These are phyloP conservation scores for Candida nitratophila DNA, from an alignment of 805 yeast genomes.

Conservation along the genomic window DNA sequence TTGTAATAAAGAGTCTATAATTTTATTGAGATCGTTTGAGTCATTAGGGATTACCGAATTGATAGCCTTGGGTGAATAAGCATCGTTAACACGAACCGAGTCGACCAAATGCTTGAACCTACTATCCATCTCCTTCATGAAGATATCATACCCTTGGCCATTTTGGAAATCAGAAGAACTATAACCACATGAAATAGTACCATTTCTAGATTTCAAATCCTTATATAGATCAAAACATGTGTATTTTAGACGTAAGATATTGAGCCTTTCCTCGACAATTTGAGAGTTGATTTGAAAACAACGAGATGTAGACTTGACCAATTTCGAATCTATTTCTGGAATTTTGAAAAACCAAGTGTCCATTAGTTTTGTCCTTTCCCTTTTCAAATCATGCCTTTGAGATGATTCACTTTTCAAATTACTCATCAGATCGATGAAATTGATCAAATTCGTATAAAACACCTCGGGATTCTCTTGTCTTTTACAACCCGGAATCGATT, in stretches of 20 bases:
- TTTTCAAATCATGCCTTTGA: not conserved
- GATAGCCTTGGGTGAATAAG: constrained; percentile 46
- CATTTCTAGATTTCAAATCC: not conserved
- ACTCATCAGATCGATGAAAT: not conserved
- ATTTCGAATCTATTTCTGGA: not conserved
- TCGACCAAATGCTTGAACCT: constrained; percentile 25
- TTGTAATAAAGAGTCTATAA: constrained; percentile 47
- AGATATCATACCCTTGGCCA: constrained; percentile 31
- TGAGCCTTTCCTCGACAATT: not conserved
- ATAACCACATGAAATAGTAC: not conserved
- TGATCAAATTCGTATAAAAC: not conserved
- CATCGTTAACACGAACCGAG: constrained; percentile 33
- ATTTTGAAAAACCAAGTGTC: not conserved
- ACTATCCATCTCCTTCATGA: constrained; percentile 36
- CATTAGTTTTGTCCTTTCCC: not conserved
- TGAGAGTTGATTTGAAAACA: not conserved
- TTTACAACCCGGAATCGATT: not conserved
- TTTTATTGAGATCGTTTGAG: constrained; percentile 45
- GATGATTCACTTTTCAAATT: not conserved
- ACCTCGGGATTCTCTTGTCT: not conserved
- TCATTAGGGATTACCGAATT: constrained; percentile 31
- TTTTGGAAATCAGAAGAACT: constrained; percentile 18
- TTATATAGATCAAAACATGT: not conserved
- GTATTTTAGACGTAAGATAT: not conserved
- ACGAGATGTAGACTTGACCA: not conserved